These are phyloP conservation scores for Aspergillus vadensis DNA, from an alignment of 2,329 filamentous ascomycete species.

Conservation along the genomic window DNA sequence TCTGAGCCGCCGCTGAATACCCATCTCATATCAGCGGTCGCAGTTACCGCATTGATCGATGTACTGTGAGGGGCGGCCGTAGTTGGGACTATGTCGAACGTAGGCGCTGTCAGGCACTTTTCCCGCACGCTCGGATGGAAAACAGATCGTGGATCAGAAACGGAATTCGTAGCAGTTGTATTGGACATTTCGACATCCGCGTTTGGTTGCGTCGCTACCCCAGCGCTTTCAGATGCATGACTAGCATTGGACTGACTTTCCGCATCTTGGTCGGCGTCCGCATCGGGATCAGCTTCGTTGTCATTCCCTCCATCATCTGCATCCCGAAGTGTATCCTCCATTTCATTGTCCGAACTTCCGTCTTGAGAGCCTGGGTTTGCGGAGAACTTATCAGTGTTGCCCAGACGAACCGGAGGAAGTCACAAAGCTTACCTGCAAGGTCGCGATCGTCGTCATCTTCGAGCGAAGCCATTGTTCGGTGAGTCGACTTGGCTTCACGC, in stretches of 20 bases:
- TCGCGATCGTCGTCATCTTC: conserved; percentile 49
- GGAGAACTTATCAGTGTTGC: conserved; percentile 12
- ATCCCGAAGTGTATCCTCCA: conserved; percentile 49
- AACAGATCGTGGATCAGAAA: conserved; percentile 41
- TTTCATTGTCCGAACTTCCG: conserved; percentile 52
- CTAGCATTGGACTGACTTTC: conserved; percentile 45
- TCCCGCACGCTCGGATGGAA: conserved; percentile 67
- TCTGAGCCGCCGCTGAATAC: conserved; percentile 93
- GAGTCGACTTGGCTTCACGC: background rate
- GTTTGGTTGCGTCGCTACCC: conserved; percentile 45
- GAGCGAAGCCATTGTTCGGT: conserved; percentile 34
- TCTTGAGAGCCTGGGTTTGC: conserved; percentile 47
- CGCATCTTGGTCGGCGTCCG: conserved; percentile 37
- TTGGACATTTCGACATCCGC: conserved; percentile 53
- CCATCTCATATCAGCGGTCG: conserved; percentile 92
- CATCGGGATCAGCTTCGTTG: conserved; percentile 39
- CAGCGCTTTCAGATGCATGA: conserved; percentile 41
- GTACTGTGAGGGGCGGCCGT: conserved; percentile 96
- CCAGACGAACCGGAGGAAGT: background rate
- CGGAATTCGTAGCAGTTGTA: conserved; percentile 40
- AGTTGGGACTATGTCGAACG: conserved; percentile 95
- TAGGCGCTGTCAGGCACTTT: conserved; percentile 74
- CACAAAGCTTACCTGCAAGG: conserved; percentile 36
- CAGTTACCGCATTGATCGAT: conserved; percentile 87
- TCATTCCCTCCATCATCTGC: conserved; percentile 45